Percentiles rank a stretch among this genome's conserved stretches.
Conservation (phyloP, 2,329 filamentous ascomycete genomes). For the Xylariales sp. region DNA sequence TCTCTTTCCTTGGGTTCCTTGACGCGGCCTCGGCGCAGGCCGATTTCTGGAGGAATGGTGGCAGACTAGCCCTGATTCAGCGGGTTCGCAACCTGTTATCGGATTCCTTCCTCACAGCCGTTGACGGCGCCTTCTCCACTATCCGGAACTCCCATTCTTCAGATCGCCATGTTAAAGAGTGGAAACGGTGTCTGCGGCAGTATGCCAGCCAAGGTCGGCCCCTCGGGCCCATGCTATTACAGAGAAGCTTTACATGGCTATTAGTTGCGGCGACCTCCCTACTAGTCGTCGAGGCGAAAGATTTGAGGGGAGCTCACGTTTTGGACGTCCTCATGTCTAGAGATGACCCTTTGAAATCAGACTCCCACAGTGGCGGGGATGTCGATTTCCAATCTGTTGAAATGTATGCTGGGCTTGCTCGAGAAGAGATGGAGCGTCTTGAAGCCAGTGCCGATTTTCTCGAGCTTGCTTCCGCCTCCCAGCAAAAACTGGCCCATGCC, state of each 20-base stretch:
- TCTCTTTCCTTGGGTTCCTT: constrained; percentile 91
- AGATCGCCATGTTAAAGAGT: constrained; percentile 78
- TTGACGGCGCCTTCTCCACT: constrained; percentile 91
- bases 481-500: constrained; percentile 86
- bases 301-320: constrained; percentile 71
- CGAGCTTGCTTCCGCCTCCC: constrained; percentile 83
- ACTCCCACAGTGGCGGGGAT: constrained; percentile 57
- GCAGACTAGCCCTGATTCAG: constrained; percentile 79
- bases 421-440: constrained; percentile 85
- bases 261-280: constrained; percentile 82
- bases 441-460: constrained; percentile 93
- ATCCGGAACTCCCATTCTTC: constrained; percentile 81
- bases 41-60: constrained; percentile 82
- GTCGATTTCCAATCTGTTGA: constrained; percentile 68
- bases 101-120: constrained; percentile 83
- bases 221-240: constrained; percentile 89
- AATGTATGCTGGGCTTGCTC: constrained; percentile 76
- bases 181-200: constrained; percentile 86
- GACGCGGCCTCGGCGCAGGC: constrained; percentile 82
- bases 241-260: constrained; percentile 88
- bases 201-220: constrained; percentile 85
- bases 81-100: constrained; percentile 79
- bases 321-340: constrained; percentile 78
- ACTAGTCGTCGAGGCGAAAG: constrained; percentile 71
- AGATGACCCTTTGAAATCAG: constrained; percentile 59